Evolutionary conservation across 2,329 filamentous ascomycete species (phyloP), one percentile per base, ranked within the genome.

Genomic region (Colletotrichum simmondsii): DNA sequence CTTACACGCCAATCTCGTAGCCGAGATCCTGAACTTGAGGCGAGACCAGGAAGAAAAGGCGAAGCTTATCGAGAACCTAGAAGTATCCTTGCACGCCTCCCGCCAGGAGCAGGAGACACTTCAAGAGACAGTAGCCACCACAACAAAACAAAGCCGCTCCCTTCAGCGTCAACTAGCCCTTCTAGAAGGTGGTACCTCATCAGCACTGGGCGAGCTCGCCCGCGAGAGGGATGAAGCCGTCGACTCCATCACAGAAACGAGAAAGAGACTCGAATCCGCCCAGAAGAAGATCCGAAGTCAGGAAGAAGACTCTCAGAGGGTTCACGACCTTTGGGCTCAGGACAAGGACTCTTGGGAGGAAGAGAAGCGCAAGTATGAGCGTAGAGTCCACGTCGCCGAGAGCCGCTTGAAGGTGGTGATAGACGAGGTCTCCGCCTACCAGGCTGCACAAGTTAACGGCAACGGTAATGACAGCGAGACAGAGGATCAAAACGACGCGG

Each of bases 41-140:
- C 89, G 97, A 71, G 97, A 99, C 75, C 91, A 98, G 74, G 97
- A 99, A 79, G 94, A 94, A 54, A 98, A 98, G 83, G 90, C 92
- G 57, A 94, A 91, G 77, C 89, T 95, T 65, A 98, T 99, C 67
- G 95, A 98, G 80, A 91, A 90, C 65, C 87, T 99, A 19, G 97
- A 99, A 83, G 86, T 88, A 1, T 91, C 88, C 30, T 85, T 99
- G 42, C 92, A 97, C 74, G 85, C 89, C 1, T 88, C 91, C 1
- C 92, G 91, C 68, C 89, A 90, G 70, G 95, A 98, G 75, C 92
- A 94, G 75, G 95, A 97, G 73, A 82, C 88, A 0, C 83, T 97
- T 10, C 89, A 91, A 73, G 86, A 88, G 26, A 90, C 88, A 53
- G 79, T 95, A 1, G 84, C 90, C 1, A 87, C 87, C 19, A 91